Evolutionary conservation across 345 rosid species (phyloP).

Genomic region (Combretum micranthum): DNA sequence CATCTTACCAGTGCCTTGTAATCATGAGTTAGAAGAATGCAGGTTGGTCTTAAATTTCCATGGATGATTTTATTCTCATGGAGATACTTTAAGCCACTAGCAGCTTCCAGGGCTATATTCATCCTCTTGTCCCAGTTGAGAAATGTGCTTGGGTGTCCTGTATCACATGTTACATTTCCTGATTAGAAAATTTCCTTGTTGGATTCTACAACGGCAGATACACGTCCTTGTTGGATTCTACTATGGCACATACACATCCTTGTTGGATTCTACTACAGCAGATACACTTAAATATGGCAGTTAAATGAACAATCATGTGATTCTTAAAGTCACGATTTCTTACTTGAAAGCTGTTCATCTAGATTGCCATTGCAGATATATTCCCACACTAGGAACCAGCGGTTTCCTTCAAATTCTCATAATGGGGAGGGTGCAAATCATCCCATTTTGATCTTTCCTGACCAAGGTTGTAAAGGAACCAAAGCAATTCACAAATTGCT

Average conservation of each 20-base stretch:
- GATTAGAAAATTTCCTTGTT: neutral
- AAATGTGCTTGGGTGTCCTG: constrained; percentile 20
- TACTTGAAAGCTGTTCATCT: constrained; percentile 24
- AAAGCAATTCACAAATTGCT: too few relatives aligned
- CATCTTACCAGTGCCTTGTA: constrained; percentile 27
- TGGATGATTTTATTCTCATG: constrained; percentile 31
- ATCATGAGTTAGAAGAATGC: constrained; percentile 29
- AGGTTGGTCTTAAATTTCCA: constrained; percentile 19
- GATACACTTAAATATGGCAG: too few relatives aligned
- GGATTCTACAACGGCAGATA: neutral
- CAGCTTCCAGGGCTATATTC: constrained; percentile 24
- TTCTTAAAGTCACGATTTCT: neutral
- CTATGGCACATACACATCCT: constrained; percentile 2
- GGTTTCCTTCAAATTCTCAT: constrained; percentile 29
- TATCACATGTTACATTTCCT: too few relatives aligned
- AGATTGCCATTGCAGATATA: constrained; percentile 27
- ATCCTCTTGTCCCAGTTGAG: constrained; percentile 30
- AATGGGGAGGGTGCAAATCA: too few relatives aligned
- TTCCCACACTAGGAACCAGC: constrained; percentile 28
- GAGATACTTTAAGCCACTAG: constrained; percentile 30
- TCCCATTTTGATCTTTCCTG: too few relatives aligned
- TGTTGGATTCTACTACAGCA: neutral
- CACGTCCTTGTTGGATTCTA: neutral
- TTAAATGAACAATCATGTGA: too few relatives aligned
- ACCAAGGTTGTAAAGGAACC: too few relatives aligned